These are phyloP conservation scores for Arabidopsis suecica DNA, from an alignment of 345 rosid genomes.

Conservation along the genomic window DNA sequence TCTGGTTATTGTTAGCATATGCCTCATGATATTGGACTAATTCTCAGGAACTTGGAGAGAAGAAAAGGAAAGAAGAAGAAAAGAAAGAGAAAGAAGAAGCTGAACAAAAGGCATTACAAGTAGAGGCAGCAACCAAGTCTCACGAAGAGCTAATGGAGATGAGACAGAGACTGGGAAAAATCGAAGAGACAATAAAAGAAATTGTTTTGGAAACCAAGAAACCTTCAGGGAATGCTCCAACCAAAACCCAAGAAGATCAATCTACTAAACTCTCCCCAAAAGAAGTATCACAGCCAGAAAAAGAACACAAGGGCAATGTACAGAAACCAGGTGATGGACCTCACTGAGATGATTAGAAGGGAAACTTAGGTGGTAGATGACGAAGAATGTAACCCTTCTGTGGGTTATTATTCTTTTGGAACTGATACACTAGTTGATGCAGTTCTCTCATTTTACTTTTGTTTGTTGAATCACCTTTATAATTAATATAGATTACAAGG, in stretches of 20 bases:
- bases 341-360: slow-evolving; percentile 24
- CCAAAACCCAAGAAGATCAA: slow-evolving; percentile 48
- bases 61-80: slow-evolving; percentile 59
- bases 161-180: slow-evolving; percentile 68
- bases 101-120: slow-evolving; percentile 54
- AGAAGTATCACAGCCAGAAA: slow-evolving; percentile 24
- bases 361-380: slow-evolving; percentile 18
- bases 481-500: neutral
- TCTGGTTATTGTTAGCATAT: neutral
- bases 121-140: slow-evolving; percentile 47
- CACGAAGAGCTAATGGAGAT: slow-evolving; percentile 58
- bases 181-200: slow-evolving; percentile 75
- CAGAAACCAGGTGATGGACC: slow-evolving; percentile 16
- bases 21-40: neutral
- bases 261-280: slow-evolving; percentile 32
- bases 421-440: neutral
- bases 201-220: slow-evolving; percentile 67
- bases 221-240: slow-evolving; percentile 41
- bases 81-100: slow-evolving; percentile 58
- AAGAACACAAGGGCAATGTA: slow-evolving; percentile 17
- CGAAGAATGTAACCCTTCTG: neutral
- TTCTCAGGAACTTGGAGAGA: slow-evolving; percentile 68
- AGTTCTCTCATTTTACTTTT: slow-evolving; percentile 9
- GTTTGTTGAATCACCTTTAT: neutral
- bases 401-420: slow-evolving; percentile 1